Conservation (phyloP, 306 rosid genomes). For the Begonia fuchsioides region DNA sequence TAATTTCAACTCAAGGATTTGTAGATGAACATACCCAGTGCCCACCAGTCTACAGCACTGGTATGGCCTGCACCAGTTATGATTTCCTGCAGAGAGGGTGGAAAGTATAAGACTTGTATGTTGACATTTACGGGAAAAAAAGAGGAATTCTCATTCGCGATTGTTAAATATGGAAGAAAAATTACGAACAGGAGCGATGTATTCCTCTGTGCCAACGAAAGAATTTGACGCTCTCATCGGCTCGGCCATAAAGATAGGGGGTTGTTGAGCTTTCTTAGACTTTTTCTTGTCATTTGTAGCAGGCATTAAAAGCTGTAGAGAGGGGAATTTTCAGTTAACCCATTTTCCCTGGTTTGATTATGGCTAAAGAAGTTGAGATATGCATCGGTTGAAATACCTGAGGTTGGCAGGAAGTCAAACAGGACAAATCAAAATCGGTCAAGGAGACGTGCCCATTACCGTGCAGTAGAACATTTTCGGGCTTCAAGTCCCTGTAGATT, state of each 20-base stretch:
- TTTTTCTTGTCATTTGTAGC: conserved; percentile 37
- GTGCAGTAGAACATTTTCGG: conserved; percentile 87
- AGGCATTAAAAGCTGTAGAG: conserved; percentile 65
- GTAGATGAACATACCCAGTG: conserved; percentile 43
- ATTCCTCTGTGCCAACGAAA: conserved; percentile 97
- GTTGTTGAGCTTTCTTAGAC: conserved; percentile 36
- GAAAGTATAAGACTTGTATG: background rate
- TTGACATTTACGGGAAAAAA: background rate
- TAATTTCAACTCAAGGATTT: too few species aligned
- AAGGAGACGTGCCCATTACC: conserved; percentile 58
- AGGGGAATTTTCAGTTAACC: background rate
- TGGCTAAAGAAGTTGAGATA: background rate
- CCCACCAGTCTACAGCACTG: conserved; percentile 99
- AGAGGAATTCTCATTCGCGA: background rate
- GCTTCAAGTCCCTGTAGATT: conserved; percentile 93
- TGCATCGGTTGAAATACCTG: conserved; percentile 34
- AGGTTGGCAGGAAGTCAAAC: conserved; percentile 82
- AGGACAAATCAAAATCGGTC: conserved; percentile 89
- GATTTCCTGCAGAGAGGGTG: conserved; percentile 60
- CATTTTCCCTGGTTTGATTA: background rate
- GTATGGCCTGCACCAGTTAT: conserved; percentile 88
- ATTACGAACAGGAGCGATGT: conserved; percentile 90
- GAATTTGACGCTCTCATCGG: conserved; percentile 98
- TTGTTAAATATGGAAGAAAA: background rate
- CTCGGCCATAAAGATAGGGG: conserved; percentile 85